Base-by-base conservation (phyloP, 495 filamentous ascomycete genomes). In the Hypomontagnella submonticulosa region DNA sequence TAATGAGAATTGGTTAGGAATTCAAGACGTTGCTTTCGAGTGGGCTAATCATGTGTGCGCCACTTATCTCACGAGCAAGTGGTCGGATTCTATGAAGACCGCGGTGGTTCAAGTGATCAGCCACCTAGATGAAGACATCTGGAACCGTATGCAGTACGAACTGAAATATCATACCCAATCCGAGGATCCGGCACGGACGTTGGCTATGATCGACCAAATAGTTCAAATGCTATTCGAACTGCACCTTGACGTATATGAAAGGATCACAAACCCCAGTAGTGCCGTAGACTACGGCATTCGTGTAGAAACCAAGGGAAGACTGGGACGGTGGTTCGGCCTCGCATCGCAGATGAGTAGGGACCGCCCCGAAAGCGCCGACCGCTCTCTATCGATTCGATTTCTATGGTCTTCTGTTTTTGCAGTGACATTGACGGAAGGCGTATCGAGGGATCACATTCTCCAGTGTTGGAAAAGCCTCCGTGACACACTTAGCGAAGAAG, bases 401-500 rank as follows among this genome's bases (percentile, higher is more conserved):
- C 77, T 97, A 2, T 99, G 96, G 96, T 86, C 92, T 23, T 89
- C 89, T 11, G 88, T 89, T 3, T 89, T 93, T 53, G 85, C 88
- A 48, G 82, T 89, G 16, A 92, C 86, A 34, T 85, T 93, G 66
- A 81, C 81, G 3, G 88, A 89, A 19, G 85, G 89, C 56, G 79
- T 84, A 4, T 81, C 86, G 16, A 84, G 92, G 43, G 92, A 97
- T 38, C 89, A 96, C 67, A 79, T 93, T 19, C 77, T 97, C 13
- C 80, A 87, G 54, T 95, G 90, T 73, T 91, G 96, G 78, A 85
- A 91, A 60, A 92, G 82, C 36, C 67, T 86, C n/a, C 77, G 79
- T n/a, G 76, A 79, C 18, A 71, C 76, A 19, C 76, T 85, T 23
- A 58, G 61, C 27, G 72, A 73, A 27, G 75, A 76, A 20, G 8